phyloP scores from a whole-genome alignment of 176 grass and related monocot species.

The Lolium perenne region DNA sequence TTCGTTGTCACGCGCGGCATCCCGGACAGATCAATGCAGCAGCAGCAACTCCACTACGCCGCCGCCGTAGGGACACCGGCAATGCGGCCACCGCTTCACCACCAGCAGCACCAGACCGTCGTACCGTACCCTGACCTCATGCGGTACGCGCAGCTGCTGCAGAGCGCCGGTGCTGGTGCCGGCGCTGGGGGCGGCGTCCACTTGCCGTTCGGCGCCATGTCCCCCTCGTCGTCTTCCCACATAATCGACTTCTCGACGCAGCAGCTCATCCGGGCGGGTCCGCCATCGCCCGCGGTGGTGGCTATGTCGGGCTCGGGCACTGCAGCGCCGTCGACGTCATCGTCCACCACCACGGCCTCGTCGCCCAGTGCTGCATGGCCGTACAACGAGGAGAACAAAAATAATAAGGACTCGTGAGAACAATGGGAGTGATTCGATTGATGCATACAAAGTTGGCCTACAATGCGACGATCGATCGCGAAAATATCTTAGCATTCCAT shows the following conservation, averaged over 20 bases:
- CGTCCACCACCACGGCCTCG: slow-evolving; percentile 48
- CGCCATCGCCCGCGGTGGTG: slow-evolving; percentile 32
- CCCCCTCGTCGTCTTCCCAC: slow-evolving; percentile 44
- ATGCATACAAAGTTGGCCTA: slow-evolving; percentile 16
- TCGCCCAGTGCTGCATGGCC: slow-evolving; percentile 57
- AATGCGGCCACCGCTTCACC: slow-evolving; percentile 28
- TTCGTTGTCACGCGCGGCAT: slow-evolving; percentile 65
- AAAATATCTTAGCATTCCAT: not conserved
- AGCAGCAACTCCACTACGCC: not conserved
- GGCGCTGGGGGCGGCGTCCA: slow-evolving; percentile 25
- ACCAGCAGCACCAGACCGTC: slow-evolving; percentile 23
- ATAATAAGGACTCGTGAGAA: slow-evolving; percentile 45
- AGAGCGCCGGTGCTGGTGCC: slow-evolving; percentile 40
- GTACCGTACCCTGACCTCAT: slow-evolving; percentile 69
- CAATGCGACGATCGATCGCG: slow-evolving; percentile 7
- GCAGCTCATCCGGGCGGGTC: slow-evolving; percentile 53
- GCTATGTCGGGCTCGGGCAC: slow-evolving; percentile 38
- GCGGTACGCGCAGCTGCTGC: slow-evolving; percentile 93
- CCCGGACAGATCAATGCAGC: slow-evolving; percentile 41
- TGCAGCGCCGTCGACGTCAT: slow-evolving; percentile 37
- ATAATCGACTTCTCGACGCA: slow-evolving; percentile 68
- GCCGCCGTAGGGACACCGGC: slow-evolving; percentile 9
- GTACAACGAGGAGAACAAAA: slow-evolving; percentile 48
- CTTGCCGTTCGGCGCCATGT: slow-evolving; percentile 42
- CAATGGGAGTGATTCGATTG: slow-evolving; percentile 27